Conservation (phyloP, 306 rosid genomes). For the Vicia sativa region DNA sequence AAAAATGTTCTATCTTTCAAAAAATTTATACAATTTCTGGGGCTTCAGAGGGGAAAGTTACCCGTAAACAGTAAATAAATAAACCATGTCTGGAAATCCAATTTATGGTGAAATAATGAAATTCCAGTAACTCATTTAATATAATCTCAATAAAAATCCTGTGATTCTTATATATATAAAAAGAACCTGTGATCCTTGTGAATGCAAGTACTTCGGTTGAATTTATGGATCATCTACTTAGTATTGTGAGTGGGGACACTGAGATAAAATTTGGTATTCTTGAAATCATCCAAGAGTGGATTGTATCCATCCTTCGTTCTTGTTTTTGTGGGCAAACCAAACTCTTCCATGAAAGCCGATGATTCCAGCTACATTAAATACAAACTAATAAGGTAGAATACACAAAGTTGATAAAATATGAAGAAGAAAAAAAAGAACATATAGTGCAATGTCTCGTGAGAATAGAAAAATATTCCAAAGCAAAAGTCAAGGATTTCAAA, state of each 20-base stretch:
- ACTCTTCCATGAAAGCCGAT: conserved; percentile 98
- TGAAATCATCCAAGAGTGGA: conserved; percentile 90
- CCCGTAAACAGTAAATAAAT: background rate
- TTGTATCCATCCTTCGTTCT: conserved; percentile 93
- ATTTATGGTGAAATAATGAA: conserved; percentile 6
- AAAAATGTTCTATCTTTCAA: conserved; percentile 20
- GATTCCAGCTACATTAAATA: conserved; percentile 71
- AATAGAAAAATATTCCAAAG: conserved; percentile 27
- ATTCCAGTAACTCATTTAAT: background rate
- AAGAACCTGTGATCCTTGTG: conserved; percentile 26
- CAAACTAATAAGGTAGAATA: conserved; percentile 25
- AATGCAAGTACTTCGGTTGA: conserved; percentile 25
- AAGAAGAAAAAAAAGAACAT: conserved; percentile 4
- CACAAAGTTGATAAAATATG: background rate
- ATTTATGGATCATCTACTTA: conserved; percentile 44
- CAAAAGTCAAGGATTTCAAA: background rate
- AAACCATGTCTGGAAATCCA: background rate
- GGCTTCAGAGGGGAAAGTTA: conserved; percentile 21
- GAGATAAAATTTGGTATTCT: conserved; percentile 84
- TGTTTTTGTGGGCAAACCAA: conserved; percentile 84
- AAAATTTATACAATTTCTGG: conserved; percentile 22
- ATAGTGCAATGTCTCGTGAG: background rate
- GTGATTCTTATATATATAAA: background rate
- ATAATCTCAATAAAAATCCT: conserved; percentile 6
- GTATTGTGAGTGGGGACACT: conserved; percentile 91